Percentiles rank a stretch among this genome's conserved stretches.
These are phyloP conservation scores for Trichosporon sp. DNA, from an alignment of 1,284 basidiomycete genomes.

Conservation along the genomic window DNA sequence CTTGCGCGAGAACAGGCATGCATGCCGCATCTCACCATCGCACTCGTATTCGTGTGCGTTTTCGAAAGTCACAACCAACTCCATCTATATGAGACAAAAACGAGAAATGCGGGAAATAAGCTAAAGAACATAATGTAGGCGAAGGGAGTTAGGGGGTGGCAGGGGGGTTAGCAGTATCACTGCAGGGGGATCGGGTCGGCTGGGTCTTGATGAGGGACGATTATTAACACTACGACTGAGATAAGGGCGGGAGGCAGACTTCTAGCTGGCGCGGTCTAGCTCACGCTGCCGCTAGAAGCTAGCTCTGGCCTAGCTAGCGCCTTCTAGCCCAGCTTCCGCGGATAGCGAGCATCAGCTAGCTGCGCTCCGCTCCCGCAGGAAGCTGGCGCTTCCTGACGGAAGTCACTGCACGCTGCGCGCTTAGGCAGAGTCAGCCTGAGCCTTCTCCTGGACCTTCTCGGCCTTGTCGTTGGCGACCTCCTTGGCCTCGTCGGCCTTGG, in stretches of 20 bases:
- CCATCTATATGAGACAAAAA: neutral
- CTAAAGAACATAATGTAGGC: neutral
- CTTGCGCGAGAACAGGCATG: neutral
- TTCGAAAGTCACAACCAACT: neutral
- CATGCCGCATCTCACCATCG: neutral
- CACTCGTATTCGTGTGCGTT: neutral
- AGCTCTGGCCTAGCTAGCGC: too few relatives aligned
- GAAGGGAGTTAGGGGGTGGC: neutral
- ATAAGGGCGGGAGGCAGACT: too few relatives aligned
- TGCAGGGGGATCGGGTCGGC: too few relatives aligned
- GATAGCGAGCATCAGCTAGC: too few relatives aligned
- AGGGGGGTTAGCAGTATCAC: neutral
- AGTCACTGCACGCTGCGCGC: too few relatives aligned
- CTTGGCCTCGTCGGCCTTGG: slow-evolving; percentile 3
- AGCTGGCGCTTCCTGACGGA: too few relatives aligned
- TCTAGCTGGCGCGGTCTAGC: too few relatives aligned
- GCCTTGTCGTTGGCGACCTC: neutral
- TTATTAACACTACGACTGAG: neutral
- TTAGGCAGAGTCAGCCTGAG: neutral
- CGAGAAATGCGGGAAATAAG: neutral
- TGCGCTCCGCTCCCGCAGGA: too few relatives aligned
- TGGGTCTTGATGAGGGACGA: too few relatives aligned
- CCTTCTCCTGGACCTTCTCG: neutral
- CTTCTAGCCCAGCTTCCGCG: too few relatives aligned
- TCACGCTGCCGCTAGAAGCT: too few relatives aligned